Percentiles rank a stretch among this genome's conserved stretches.
Conservation (phyloP, 257 asterid species). For the Datura wrightii region DNA sequence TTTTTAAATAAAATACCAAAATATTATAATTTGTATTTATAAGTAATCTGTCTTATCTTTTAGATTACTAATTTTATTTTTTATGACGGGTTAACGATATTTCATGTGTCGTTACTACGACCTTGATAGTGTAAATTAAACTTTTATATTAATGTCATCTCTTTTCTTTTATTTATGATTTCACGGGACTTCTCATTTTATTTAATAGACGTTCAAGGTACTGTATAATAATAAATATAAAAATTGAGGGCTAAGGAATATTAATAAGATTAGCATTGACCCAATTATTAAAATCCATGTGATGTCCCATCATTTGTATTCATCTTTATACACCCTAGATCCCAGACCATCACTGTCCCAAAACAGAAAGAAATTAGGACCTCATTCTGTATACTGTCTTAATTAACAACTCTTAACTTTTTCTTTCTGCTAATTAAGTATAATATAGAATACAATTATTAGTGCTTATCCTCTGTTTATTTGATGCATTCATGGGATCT, state of each 20-base stretch:
- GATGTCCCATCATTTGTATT: slow-evolving; percentile 38
- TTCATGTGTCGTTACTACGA: too few species aligned
- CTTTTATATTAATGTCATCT: too few species aligned
- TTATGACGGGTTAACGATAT: too few species aligned
- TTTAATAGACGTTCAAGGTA: too few species aligned
- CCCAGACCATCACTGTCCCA: slow-evolving; percentile 23
- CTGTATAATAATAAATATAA: too few species aligned
- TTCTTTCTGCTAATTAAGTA: background rate
- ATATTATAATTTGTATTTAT: too few species aligned
- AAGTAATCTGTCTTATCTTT: too few species aligned
- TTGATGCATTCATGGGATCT: background rate
- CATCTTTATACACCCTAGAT: slow-evolving; percentile 35
- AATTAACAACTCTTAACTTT: background rate
- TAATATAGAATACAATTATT: background rate
- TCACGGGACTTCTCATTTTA: too few species aligned
- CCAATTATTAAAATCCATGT: slow-evolving; percentile 37
- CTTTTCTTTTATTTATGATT: too few species aligned
- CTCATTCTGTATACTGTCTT: background rate
- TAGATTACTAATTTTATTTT: too few species aligned
- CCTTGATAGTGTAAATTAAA: too few species aligned
- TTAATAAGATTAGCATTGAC: slow-evolving; percentile 25
- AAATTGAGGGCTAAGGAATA: slow-evolving; percentile 6
- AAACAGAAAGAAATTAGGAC: background rate
- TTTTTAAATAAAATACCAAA: too few species aligned
- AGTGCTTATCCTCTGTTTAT: background rate